phyloP scores from a whole-genome alignment of 176 grass and related monocot genomes.

The Lolium perenne region DNA sequence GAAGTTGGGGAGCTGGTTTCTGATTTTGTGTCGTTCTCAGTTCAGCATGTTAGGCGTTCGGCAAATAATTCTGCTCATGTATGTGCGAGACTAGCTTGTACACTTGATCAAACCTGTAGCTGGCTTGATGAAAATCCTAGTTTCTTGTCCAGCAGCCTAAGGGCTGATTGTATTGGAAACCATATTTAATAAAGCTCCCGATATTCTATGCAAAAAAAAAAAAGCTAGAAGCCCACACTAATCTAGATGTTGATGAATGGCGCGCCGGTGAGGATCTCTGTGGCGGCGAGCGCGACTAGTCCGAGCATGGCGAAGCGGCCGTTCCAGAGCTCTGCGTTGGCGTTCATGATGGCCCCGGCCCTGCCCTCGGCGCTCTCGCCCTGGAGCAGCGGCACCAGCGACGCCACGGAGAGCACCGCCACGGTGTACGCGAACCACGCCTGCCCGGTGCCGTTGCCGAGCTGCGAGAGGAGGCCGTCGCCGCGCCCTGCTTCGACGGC shows the following conservation, averaged over 20 bases:
- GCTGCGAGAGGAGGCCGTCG: slow-evolving; percentile 42
- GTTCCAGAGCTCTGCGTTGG: slow-evolving; percentile 82
- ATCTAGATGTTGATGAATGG: slow-evolving; percentile 50
- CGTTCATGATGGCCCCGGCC: slow-evolving; percentile 40
- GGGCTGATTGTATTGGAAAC: no score
- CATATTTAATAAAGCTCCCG: no score
- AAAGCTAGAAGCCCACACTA: no score
- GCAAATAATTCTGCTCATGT: no score
- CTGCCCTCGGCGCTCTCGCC: slow-evolving; percentile 50
- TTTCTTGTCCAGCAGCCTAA: no score
- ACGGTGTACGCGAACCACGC: slow-evolving; percentile 53
- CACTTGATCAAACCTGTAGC: no score
- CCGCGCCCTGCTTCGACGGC: slow-evolving; percentile 56
- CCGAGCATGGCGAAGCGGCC: slow-evolving; percentile 82
- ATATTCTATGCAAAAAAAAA: no score
- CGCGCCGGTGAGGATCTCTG: slow-evolving; percentile 67
- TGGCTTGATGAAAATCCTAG: no score
- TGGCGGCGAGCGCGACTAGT: slow-evolving; percentile 63
- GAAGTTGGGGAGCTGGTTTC: no score
- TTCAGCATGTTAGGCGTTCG: no score
- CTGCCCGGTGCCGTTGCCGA: slow-evolving; percentile 37
- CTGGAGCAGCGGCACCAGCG: slow-evolving; percentile 61
- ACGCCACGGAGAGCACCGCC: slow-evolving; percentile 53
- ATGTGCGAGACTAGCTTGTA: no score
- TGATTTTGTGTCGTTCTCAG: no score